phyloP scores from a whole-genome alignment of 257 asterid genomes.

The Salvia splendens region DNA sequence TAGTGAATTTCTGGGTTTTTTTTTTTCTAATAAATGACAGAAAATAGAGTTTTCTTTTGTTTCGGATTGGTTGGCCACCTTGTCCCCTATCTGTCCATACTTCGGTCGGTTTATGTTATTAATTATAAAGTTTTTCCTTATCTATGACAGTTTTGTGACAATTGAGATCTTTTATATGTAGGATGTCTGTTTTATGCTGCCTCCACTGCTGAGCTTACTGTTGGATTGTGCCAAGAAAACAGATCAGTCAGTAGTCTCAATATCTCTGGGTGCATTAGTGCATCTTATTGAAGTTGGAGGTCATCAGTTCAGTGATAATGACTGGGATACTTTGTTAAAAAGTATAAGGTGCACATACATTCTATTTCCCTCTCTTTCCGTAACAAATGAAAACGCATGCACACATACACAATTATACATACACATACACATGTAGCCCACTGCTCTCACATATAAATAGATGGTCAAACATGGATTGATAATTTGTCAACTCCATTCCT shows the following conservation, averaged over 20 bases:
- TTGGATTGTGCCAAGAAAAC: slow-evolving; percentile 97
- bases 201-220: slow-evolving; percentile 87
- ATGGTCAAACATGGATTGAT: not conserved
- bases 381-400: not conserved
- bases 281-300: slow-evolving; percentile 99
- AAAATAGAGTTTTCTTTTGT: not conserved
- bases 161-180: slow-evolving; percentile 43
- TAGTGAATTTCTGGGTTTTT: not conserved
- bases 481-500: slow-evolving; percentile 24
- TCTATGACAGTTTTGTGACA: slow-evolving; percentile 33
- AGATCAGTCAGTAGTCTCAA: slow-evolving; percentile 92
- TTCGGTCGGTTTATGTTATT: not conserved
- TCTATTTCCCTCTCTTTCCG: not conserved
- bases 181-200: slow-evolving; percentile 98
- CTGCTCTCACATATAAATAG: not conserved
- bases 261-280: slow-evolving; percentile 94
- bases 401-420: not conserved
- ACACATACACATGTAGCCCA: not conserved
- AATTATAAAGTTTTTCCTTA: not conserved
- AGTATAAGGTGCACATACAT: slow-evolving; percentile 69
- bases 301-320: slow-evolving; percentile 86
- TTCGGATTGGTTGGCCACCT: slow-evolving; percentile 4
- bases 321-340: slow-evolving; percentile 94
- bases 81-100: not conserved
- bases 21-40: not conserved